A percentile compares a stretch with the other conserved stretches of the same genome.
Evolutionary conservation across 2,329 filamentous ascomycete species (phyloP).

Genomic region (Neoscytalidium dimidiatum): DNA sequence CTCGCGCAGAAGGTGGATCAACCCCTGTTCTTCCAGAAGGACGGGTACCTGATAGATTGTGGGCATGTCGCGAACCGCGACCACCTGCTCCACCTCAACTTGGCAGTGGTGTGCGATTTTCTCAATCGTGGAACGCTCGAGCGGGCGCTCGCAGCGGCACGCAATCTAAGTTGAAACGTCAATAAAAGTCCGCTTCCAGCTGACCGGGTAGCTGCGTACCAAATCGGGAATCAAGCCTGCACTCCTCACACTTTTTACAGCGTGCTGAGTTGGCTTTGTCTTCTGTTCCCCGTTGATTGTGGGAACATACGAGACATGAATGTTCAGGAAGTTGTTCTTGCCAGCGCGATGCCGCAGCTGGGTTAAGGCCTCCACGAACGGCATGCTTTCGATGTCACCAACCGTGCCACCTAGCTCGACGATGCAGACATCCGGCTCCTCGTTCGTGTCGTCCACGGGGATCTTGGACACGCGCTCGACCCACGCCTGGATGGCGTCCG

Average conservation of each 20-base stretch:
- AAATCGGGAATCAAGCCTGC: constrained; percentile 66
- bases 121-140: constrained; percentile 72
- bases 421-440: constrained; percentile 89
- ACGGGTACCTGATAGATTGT: constrained; percentile 94
- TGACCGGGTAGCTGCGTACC: constrained; percentile 44
- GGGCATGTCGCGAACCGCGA: constrained; percentile 83
- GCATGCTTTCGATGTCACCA: constrained; percentile 82
- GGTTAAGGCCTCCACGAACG: constrained; percentile 83
- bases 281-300: constrained; percentile 79
- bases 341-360: constrained; percentile 74
- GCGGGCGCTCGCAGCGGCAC: constrained; percentile 79
- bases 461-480: constrained; percentile 83
- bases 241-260: constrained; percentile 80
- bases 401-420: constrained; percentile 71
- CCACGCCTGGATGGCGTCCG: constrained; percentile 89
- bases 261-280: constrained; percentile 94
- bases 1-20: constrained; percentile 67
- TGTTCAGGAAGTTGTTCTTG: constrained; percentile 80
- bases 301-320: constrained; percentile 87
- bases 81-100: constrained; percentile 79
- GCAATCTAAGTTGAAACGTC: constrained; percentile 64
- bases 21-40: constrained; percentile 80
- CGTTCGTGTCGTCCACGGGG: constrained; percentile 80
- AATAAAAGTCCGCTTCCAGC: constrained; percentile 14
- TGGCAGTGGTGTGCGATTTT: constrained; percentile 93